phyloP scores from a whole-genome alignment of 495 filamentous ascomycete genomes.

The Chaetomium tenue region DNA sequence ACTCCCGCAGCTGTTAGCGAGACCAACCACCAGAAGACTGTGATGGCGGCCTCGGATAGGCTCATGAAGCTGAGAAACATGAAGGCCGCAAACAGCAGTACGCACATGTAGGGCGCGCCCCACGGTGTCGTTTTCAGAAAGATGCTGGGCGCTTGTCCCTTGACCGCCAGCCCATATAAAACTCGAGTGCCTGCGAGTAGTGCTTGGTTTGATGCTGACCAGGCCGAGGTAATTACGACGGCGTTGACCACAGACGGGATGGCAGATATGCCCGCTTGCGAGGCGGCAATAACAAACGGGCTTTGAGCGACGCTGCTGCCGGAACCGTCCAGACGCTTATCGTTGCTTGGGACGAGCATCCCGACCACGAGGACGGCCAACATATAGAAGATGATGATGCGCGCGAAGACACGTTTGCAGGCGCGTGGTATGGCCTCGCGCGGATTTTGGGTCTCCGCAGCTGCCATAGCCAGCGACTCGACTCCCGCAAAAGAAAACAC shows the following conservation, averaged over 20 bases:
- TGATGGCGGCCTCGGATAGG: slow-evolving; percentile 54
- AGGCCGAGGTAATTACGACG: slow-evolving; percentile 69
- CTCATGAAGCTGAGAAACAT: slow-evolving; percentile 60
- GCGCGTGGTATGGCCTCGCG: slow-evolving; percentile 68
- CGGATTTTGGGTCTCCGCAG: slow-evolving; percentile 71
- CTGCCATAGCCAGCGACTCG: slow-evolving; percentile 62
- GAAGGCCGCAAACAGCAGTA: slow-evolving; percentile 51
- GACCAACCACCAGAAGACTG: slow-evolving; percentile 62
- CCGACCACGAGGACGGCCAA: slow-evolving; percentile 68
- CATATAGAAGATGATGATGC: slow-evolving; percentile 71
- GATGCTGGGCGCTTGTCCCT: slow-evolving; percentile 56
- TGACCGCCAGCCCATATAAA: slow-evolving; percentile 60
- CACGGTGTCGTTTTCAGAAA: slow-evolving; percentile 58
- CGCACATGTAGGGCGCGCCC: slow-evolving; percentile 61
- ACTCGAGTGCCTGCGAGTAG: slow-evolving; percentile 62
- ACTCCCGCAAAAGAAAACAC: slow-evolving; percentile 60
- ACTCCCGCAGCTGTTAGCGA: slow-evolving; percentile 55
- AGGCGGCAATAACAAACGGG: slow-evolving; percentile 71
- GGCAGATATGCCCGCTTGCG: slow-evolving; percentile 60
- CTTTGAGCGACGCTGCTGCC: slow-evolving; percentile 55
- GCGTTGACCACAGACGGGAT: slow-evolving; percentile 66
- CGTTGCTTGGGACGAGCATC: slow-evolving; percentile 63
- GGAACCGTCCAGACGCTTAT: slow-evolving; percentile 49
- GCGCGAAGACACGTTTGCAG: slow-evolving; percentile 66
- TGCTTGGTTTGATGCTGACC: slow-evolving; percentile 65